These are phyloP conservation scores for Sclerotinia nivalis DNA, from an alignment of 2,329 filamentous ascomycete species.

Conservation along the genomic window DNA sequence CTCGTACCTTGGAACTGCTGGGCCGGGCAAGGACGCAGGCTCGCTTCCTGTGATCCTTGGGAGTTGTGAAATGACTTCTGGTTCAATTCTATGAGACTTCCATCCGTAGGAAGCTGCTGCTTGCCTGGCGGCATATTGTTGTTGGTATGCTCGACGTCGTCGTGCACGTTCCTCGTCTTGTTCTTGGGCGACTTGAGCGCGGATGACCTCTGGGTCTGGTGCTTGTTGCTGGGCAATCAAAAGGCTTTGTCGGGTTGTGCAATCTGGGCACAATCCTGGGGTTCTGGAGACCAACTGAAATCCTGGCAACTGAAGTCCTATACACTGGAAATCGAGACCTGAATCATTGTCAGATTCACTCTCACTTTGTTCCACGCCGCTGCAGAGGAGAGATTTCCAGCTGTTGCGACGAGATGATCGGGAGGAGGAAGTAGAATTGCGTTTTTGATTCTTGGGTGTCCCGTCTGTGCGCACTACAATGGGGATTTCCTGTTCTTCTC, in stretches of 20 bases:
- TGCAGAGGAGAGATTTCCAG: conserved; percentile 15
- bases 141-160: neutral
- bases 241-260: neutral
- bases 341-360: conserved; percentile 12
- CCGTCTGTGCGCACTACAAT: neutral
- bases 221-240: neutral
- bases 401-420: conserved; percentile 14
- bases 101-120: conserved; percentile 27
- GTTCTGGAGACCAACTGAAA: too few relatives aligned
- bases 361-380: neutral
- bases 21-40: neutral
- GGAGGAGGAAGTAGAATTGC: neutral
- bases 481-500: conserved; percentile 7
- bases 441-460: neutral
- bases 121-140: conserved; percentile 4
- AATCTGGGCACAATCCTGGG: conserved; percentile 3
- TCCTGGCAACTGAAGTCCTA: neutral
- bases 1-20: conserved; percentile 5
- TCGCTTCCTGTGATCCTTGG: conserved; percentile 18
- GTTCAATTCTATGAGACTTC: conserved; percentile 4
- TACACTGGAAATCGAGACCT: conserved; percentile 1
- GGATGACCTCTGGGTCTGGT: neutral
- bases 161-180: conserved; percentile 11
- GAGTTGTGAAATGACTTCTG: conserved; percentile 13
- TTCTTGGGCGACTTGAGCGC: neutral